Conservation (phyloP, 2,329 filamentous ascomycete species). For the Myotisia sp. region DNA sequence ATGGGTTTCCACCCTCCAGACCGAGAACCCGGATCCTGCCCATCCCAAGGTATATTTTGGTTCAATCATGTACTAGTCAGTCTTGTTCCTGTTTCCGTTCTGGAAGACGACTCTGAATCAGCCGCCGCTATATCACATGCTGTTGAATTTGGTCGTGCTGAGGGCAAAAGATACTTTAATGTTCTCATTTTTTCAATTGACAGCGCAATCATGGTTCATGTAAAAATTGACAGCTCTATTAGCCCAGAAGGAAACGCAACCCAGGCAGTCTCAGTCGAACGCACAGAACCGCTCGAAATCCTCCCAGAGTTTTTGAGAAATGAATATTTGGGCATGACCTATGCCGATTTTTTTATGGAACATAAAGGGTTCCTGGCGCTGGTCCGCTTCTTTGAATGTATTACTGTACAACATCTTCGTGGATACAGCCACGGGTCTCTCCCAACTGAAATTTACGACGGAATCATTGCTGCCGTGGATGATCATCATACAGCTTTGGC, state of each 20-base stretch:
- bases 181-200: background rate
- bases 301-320: background rate
- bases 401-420: background rate
- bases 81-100: background rate
- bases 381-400: background rate
- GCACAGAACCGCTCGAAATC: background rate
- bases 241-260: too few relatives aligned
- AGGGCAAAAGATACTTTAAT: background rate
- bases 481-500: background rate
- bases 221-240: background rate
- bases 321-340: background rate
- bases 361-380: background rate
- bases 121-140: slow-evolving; percentile 1
- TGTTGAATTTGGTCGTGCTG: slow-evolving; percentile 1
- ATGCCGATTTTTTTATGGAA: background rate
- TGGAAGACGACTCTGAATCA: background rate
- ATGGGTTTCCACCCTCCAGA: background rate
- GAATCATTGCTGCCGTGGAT: background rate
- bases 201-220: background rate
- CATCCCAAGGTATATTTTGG: background rate
- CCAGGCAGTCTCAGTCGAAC: background rate
- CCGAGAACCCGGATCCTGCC: background rate
- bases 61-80: slow-evolving; percentile 2
- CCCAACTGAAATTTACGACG: slow-evolving; percentile 1
- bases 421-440: background rate